phyloP scores from a whole-genome alignment of 164 flowering plant species.

The Vitis riparia region DNA sequence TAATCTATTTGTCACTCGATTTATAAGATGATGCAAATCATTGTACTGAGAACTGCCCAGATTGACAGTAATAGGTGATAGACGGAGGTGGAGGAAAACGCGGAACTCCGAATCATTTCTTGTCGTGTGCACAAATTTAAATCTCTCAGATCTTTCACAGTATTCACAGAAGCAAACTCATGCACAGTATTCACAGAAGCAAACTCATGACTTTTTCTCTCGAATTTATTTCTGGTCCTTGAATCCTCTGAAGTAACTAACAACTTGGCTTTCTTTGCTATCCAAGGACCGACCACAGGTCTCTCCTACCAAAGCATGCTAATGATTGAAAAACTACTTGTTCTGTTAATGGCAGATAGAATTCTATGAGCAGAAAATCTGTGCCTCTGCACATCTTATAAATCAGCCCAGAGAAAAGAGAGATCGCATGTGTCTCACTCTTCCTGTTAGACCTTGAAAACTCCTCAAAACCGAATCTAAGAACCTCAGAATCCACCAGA shows the following conservation, averaged over 20 bases:
- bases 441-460: too few species aligned
- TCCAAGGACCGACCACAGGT: conserved; percentile 68
- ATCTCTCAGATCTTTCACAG: conserved; percentile 49
- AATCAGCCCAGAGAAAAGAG: too few species aligned
- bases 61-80: conserved; percentile 41
- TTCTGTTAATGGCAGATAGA: conserved; percentile 34
- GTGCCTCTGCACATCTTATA: conserved; percentile 2
- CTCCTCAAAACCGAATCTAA: too few species aligned
- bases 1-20: conserved; percentile 44
- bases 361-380: conserved; percentile 46
- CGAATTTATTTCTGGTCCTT: conserved; percentile 32
- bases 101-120: conserved; percentile 72
- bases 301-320: conserved; percentile 77
- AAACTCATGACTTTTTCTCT: conserved; percentile 32
- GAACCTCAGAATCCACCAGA: too few species aligned
- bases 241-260: conserved; percentile 58
- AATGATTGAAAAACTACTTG: conserved; percentile 40
- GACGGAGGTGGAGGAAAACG: conserved; percentile 45
- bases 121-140: conserved; percentile 39
- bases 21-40: conserved; percentile 39
- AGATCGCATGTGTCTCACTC: too few species aligned
- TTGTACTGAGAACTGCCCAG: conserved; percentile 50
- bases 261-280: conserved; percentile 54
- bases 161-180: conserved; percentile 70
- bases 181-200: too few species aligned